Evolutionary conservation across 2,329 filamentous ascomycete genomes (phyloP), one percentile per base, ranked within the genome.

Genomic region (Aspergillus sp.): DNA sequence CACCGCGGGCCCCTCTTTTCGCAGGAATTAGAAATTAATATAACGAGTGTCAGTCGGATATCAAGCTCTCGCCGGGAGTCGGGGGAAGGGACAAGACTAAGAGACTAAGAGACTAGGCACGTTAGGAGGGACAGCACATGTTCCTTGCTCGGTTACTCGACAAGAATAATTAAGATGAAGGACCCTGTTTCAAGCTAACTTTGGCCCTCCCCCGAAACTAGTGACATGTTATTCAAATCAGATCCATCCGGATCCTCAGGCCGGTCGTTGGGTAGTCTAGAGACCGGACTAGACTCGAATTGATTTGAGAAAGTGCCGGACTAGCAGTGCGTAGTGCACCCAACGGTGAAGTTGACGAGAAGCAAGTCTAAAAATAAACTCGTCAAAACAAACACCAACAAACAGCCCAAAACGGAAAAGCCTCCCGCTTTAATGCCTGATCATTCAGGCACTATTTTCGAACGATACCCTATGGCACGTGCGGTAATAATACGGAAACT

Each of bases 101-200:
- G 11, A 36, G 32, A 22, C 18, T 14, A 39, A 20, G 22, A 18
- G 32, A 42, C 16, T 16, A 39, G 22, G 22, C 22, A 24, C 22
- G 4, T 24, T 24, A 24, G 22, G 22, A 24, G 14, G 12, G 31
- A 47, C 20, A 47, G 24, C 24, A 22, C 46, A 49, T 49, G 46
- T 12, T 22, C 24, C 24, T 14, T n/a, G 26, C 42, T 26, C 46
- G 24, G 46, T 24, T 49, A 49, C 46, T 49, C 46, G 46, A 49
- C 46, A 24, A 18, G 5, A 16, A n/a, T 16, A 47, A 49, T 20
- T 55, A 50, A 59, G 51, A 57, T 62, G 46, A 58, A 60, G 56
- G 57, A 58, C 59, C 55, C 57, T 58, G 62, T 64, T 64, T 64
- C 62, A 58, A 52, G 46, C 46, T 49, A 22, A 6, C 46, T 49